A percentile compares a stretch with the other conserved stretches of the same genome.
These are phyloP conservation scores for Micractinium conductrix DNA, from an alignment of 139 green algal genomes.

Conservation along the genomic window DNA sequence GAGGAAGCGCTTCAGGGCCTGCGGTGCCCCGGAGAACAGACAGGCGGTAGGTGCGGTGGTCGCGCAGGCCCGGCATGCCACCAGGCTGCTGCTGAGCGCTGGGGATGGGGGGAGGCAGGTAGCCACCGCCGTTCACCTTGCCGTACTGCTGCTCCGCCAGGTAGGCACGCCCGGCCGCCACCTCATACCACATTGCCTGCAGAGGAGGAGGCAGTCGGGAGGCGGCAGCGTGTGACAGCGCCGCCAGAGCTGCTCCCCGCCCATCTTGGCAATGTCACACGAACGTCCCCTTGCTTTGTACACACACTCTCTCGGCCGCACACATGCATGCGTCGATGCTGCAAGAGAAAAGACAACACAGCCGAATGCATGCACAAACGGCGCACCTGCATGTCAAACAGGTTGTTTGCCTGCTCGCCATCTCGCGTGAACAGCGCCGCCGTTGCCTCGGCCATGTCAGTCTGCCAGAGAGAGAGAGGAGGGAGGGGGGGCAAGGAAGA, in stretches of 20 bases:
- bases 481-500: too few relatives aligned
- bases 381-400: conserved; percentile 92
- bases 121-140: conserved; percentile 44
- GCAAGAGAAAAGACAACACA: too few relatives aligned
- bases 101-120: background rate
- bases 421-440: conserved; percentile 91
- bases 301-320: too few relatives aligned
- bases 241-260: too few relatives aligned
- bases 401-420: conserved; percentile 82
- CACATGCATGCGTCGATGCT: too few relatives aligned
- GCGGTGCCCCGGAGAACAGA: conserved; percentile 20
- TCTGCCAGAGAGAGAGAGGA: conserved; percentile 29
- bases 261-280: too few relatives aligned
- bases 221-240: too few relatives aligned
- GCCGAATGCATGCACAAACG: too few relatives aligned
- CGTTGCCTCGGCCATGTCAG: conserved; percentile 76
- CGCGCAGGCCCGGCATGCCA: too few relatives aligned
- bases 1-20: conserved; percentile 90
- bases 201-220: background rate
- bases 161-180: conserved; percentile 79
- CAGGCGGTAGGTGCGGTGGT: too few relatives aligned
- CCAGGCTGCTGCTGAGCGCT: too few relatives aligned
- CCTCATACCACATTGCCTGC: conserved; percentile 98
- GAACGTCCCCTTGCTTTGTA: too few relatives aligned
- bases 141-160: conserved; percentile 51